Evolutionary conservation across 2,329 filamentous ascomycete genomes (phyloP).

Genomic region (Epichloe uncinata): DNA sequence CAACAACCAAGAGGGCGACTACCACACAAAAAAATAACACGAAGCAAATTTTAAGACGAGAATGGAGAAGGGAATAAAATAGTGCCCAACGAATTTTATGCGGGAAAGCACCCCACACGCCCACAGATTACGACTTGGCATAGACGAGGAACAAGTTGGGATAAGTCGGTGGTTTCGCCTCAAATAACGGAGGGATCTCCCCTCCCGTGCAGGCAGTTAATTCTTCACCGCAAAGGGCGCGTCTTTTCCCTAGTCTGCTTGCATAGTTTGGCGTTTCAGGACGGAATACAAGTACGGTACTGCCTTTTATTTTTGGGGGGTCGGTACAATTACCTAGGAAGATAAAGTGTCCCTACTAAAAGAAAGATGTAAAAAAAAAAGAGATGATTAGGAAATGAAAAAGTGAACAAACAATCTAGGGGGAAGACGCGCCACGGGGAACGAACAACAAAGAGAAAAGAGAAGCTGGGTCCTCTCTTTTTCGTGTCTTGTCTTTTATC

Average conservation of each 20-base stretch:
- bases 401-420: not conserved
- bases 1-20: not conserved
- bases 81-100: not conserved
- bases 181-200: not conserved
- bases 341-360: not conserved
- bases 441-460: not conserved
- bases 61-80: not conserved
- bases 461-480: not conserved
- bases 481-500: not conserved
- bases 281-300: conserved; percentile 12
- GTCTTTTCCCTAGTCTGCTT: conserved; percentile 25
- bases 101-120: not conserved
- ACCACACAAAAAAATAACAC: not conserved
- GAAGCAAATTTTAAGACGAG: not conserved
- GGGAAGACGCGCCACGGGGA: not conserved
- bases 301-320: not conserved
- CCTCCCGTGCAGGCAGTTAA: not conserved
- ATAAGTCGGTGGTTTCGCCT: not conserved
- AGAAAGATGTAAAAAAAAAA: not conserved
- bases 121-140: not conserved
- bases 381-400: not conserved
- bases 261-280: conserved; percentile 29
- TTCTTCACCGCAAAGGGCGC: not conserved
- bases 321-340: too few species aligned
- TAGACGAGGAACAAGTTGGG: not conserved